These are phyloP conservation scores for Taphrina flavorubra DNA, from an alignment of 1,139 yeast species.

Conservation along the genomic window DNA sequence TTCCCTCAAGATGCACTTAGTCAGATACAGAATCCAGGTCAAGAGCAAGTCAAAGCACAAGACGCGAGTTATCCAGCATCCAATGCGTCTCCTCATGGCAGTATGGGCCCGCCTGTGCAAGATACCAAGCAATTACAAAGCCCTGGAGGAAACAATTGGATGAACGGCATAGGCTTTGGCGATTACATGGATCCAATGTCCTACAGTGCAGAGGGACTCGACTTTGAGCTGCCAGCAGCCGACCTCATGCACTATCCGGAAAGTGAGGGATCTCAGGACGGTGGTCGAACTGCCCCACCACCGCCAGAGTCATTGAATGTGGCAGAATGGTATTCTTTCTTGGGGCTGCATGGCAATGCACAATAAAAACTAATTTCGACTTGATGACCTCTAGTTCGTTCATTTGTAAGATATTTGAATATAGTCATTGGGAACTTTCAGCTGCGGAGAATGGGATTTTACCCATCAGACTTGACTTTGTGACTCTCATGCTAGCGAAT, in stretches of 20 bases:
- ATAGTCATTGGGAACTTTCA: no score
- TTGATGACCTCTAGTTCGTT: neutral
- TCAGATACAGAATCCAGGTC: constrained; percentile 11
- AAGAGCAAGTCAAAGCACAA: neutral
- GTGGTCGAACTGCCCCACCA: constrained; percentile 20
- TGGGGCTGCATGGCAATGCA: constrained; percentile 30
- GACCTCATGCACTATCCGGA: constrained; percentile 35
- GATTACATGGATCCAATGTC: constrained; percentile 34
- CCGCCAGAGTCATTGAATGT: constrained; percentile 37
- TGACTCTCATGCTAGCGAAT: neutral
- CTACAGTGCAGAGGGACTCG: constrained; percentile 27
- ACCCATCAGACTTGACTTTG: neutral
- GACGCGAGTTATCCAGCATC: neutral
- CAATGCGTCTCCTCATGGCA: constrained; percentile 19
- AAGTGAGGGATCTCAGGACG: constrained; percentile 19
- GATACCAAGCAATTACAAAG: constrained; percentile 5
- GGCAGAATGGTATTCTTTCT: constrained; percentile 37
- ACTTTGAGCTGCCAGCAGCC: constrained; percentile 26
- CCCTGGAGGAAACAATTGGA: constrained; percentile 8
- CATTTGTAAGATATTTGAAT: neutral
- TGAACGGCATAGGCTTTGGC: constrained; percentile 8
- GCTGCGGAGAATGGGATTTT: neutral
- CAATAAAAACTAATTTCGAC: neutral
- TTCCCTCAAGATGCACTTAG: constrained; percentile 50
- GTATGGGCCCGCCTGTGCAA: constrained; percentile 21